Base-by-base conservation (phyloP, 768 basidiomycete genomes). In the Boletus reticuloceps region DNA sequence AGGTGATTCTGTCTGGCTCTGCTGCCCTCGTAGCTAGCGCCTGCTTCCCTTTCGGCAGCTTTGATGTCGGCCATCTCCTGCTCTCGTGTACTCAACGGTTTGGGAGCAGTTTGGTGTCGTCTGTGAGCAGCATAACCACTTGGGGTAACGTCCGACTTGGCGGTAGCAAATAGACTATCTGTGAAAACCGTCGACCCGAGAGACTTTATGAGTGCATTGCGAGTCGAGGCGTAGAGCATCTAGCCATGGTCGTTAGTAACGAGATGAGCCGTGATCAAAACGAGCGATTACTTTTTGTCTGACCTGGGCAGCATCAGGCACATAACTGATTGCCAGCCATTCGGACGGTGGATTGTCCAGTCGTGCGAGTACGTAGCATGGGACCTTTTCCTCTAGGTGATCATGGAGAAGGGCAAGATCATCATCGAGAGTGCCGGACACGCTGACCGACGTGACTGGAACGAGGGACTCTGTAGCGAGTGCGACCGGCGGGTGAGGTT, bases 221-320 rank as follows among this genome's bases (percentile, higher is more conserved):
- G 83, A 1, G 87, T 86, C 4, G 92, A 87, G 20, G 93, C 91
- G 70, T 94, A 94, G 34, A 95, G 76, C 91, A 94, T 95, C 91
- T 94, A 36, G 9, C 39, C 29, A 50, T 11, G 22, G 6, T 46
- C 19, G 36, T 17, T 13, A 51, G 51, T 11, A 14, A 47, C 22
- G 41, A 13, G 40, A 38, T n/a, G 8, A 12, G 17, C 1, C 36
- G 25, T 16, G 34, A 43, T 48, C 45, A 55, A 69, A 58, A 60
- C 12, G 2, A 29, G 36, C 1, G 27, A 36, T 47, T 51, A 86
- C 91, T 84, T 94, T 95, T 71, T 89, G 83, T 65, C 90, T 80
- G 56, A 94, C 81, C 72, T 80, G 85, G 27, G 93, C 89, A 19
- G 78, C 67, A 57, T 95, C 93, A 1, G 93, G 93, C 7, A 94